These are phyloP conservation scores for Grigorovia humatica DNA, from an alignment of 805 yeast genomes.

Conservation along the genomic window DNA sequence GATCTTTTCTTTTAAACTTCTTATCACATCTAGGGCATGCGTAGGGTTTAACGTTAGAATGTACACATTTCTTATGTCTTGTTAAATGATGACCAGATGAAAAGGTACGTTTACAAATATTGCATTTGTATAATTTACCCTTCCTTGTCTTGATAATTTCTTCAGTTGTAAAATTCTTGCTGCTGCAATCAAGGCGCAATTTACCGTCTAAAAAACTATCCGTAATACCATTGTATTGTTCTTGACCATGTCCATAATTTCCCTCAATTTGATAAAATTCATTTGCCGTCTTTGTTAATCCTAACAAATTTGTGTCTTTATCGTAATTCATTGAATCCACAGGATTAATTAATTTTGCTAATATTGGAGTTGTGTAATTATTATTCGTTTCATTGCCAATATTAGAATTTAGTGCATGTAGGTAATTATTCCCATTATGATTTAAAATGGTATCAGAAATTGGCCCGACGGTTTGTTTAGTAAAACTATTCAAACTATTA, in stretches of 20 bases:
- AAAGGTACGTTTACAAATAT: slow-evolving; percentile 25
- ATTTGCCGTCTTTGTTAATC: too few species aligned
- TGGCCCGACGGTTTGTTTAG: too few species aligned
- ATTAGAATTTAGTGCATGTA: too few species aligned
- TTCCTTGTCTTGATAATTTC: slow-evolving; percentile 24
- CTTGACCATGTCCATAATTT: background rate
- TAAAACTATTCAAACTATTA: too few species aligned
- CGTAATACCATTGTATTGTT: background rate
- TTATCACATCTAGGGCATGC: slow-evolving; percentile 30
- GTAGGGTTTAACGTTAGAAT: slow-evolving; percentile 28
- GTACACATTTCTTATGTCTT: slow-evolving; percentile 29
- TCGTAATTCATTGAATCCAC: too few species aligned
- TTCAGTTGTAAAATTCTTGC: slow-evolving; percentile 15
- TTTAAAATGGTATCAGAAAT: too few species aligned
- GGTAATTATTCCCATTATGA: too few species aligned
- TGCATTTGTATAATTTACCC: slow-evolving; percentile 27
- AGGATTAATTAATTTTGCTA: background rate
- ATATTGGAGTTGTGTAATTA: background rate
- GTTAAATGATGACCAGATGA: slow-evolving; percentile 31
- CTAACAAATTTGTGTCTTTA: background rate
- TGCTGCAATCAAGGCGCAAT: background rate
- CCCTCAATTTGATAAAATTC: too few species aligned
- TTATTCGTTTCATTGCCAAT: too few species aligned
- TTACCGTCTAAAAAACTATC: background rate
- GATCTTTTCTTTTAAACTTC: slow-evolving; percentile 28